phyloP scores from a whole-genome alignment of 202 grass and related monocot genomes.

The Schoenoplectus triqueter region DNA sequence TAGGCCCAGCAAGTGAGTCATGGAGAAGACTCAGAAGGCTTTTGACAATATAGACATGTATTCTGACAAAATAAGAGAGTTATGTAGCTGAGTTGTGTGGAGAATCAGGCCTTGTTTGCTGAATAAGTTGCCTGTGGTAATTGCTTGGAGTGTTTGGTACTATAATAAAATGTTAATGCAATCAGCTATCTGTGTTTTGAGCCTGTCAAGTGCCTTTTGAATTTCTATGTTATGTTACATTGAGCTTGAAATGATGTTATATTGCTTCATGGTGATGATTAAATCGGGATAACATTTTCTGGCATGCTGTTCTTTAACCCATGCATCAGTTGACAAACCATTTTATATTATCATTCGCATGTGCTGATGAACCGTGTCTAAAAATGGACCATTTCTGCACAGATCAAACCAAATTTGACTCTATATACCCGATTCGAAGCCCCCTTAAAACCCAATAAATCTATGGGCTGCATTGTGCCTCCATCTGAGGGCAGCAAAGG shows the following conservation, averaged over 20 bases:
- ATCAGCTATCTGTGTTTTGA: not conserved
- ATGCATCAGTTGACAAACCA: no score
- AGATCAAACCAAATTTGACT: no score
- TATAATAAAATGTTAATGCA: slow-evolving; percentile 19
- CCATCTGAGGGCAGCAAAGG: no score
- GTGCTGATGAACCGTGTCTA: no score
- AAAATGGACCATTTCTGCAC: no score
- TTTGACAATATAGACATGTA: not conserved
- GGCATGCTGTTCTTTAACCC: no score
- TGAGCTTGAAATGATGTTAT: not conserved
- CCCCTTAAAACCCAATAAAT: no score
- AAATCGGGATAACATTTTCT: no score
- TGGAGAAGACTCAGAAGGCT: not conserved
- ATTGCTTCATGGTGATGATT: not conserved
- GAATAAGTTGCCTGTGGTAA: not conserved
- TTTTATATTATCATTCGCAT: no score
- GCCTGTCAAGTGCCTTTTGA: not conserved
- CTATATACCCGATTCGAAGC: no score
- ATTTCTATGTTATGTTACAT: not conserved
- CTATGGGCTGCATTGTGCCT: no score
- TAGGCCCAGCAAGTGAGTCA: slow-evolving; percentile 49
- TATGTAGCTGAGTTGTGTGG: not conserved
- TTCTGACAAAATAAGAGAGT: slow-evolving; percentile 21
- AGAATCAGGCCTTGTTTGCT: not conserved
- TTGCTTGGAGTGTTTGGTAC: not conserved